phyloP scores from a whole-genome alignment of 495 filamentous ascomycete genomes.

The Hypomontagnella monticulosa region DNA sequence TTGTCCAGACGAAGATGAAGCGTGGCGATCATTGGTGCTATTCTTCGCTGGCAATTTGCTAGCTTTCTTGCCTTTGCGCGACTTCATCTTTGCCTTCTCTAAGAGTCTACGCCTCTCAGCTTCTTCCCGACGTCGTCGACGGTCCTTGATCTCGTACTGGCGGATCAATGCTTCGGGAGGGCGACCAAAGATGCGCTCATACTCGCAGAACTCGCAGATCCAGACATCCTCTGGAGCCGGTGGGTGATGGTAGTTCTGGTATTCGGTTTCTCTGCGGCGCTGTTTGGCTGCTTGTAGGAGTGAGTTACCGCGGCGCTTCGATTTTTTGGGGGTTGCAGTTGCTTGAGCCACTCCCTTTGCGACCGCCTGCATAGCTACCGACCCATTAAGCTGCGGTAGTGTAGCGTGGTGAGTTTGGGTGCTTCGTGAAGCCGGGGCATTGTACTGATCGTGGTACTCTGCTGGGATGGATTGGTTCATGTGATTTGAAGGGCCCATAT shows the following conservation, averaged over 20 bases:
- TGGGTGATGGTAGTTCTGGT: slow-evolving; percentile 79
- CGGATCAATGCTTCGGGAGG: slow-evolving; percentile 86
- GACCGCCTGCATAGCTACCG: slow-evolving; percentile 17
- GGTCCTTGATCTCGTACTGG: slow-evolving; percentile 94
- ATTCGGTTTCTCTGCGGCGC: slow-evolving; percentile 51
- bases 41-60: slow-evolving; percentile 71
- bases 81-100: slow-evolving; percentile 96
- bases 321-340: slow-evolving; percentile 34
- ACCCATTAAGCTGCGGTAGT: slow-evolving; percentile 6
- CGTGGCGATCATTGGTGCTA: slow-evolving; percentile 39
- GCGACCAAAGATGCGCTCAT: slow-evolving; percentile 84
- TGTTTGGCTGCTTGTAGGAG: slow-evolving; percentile 48
- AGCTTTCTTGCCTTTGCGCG: slow-evolving; percentile 77
- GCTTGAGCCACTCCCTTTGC: slow-evolving; percentile 27
- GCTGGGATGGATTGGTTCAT: slow-evolving; percentile 16
- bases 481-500: slow-evolving; percentile 27
- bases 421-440: slow-evolving; percentile 14
- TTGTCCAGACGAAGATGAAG: slow-evolving; percentile 36
- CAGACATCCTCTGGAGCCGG: slow-evolving; percentile 80
- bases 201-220: slow-evolving; percentile 95
- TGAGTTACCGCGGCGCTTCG: slow-evolving; percentile 44
- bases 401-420: slow-evolving; percentile 24
- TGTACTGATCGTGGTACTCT: slow-evolving; percentile 21
- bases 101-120: slow-evolving; percentile 85
- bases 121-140: slow-evolving; percentile 79